Evolutionary conservation across 495 filamentous ascomycete genomes (phyloP), one percentile per base, ranked within the genome.

Genomic region (Podospora comata): DNA sequence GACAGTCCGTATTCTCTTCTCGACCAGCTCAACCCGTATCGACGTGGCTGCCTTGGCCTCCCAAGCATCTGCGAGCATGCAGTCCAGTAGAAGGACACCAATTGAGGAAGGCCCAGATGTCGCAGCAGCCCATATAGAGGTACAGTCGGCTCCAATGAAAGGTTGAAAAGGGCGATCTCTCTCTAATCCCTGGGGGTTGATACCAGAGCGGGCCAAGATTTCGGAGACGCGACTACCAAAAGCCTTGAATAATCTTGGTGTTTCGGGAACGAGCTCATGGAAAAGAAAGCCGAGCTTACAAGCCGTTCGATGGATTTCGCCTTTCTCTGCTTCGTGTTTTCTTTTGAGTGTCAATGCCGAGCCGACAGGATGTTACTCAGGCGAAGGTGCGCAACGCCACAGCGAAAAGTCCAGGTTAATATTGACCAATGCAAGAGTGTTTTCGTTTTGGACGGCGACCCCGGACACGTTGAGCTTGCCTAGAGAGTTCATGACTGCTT

Each of bases 1-100:
- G 9, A 26, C 26, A 16, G 5, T 26, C 13, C 56, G 19, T 27
- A 9, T 59, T 27, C 56, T 19, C 19, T 59, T 18, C 7, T 20
- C 56, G 26, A 59, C 18, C 19, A 59, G 56, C 18, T 59, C 56
- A 27, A 59, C 56, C 56, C 19, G 20, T 7, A 59, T 59, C 2
- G 56, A 59, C 11, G 56, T 59, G 19, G 56, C 56, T 59, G 19
- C 6, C 26, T 59, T 59, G 56, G 56, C 19, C 7, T 59, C 26
- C 56, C 56, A 59, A 5, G 56, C 56, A 59, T 59, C 56, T 59
- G 56, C 19, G 18, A 59, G 56, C 56, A 59, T 59, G n/a, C 56
- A 59, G 7, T 16, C 56, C 15, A 59, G 56, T 18, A 59, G 20
- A 20, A 59, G 13, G 13, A 59, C 56, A 20, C 56, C 56, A 59